phyloP scores from a whole-genome alignment of 176 grass and related monocot species.

The barley (Hordeum vulgare) region DNA sequence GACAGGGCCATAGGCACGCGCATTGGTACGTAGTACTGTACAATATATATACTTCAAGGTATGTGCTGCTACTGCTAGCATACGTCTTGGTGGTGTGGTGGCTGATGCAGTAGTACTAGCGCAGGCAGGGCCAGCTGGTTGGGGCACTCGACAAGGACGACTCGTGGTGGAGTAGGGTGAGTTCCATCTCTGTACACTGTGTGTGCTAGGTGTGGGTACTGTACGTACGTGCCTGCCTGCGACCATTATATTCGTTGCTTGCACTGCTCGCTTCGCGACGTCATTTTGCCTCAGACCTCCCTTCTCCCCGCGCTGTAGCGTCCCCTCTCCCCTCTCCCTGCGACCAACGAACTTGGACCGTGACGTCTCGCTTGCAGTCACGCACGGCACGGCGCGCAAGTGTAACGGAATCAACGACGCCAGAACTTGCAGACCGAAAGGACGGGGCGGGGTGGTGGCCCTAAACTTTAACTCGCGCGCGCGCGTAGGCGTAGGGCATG shows the following conservation, averaged over 20 bases:
- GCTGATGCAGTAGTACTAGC: neutral
- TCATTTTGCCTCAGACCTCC: neutral
- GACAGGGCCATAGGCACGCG: too few relatives aligned
- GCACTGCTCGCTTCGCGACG: neutral
- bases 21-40: too few relatives aligned
- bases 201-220: neutral
- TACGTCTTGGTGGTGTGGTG: neutral
- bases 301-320: neutral
- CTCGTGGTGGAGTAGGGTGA: neutral
- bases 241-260: constrained; percentile 14
- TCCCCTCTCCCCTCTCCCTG: neutral
- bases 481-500: neutral
- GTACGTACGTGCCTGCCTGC: neutral
- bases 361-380: neutral
- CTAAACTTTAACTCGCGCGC: neutral
- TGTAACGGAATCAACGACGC: neutral
- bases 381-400: neutral
- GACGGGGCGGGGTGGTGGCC: neutral
- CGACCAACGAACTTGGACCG: neutral
- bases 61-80: too few relatives aligned
- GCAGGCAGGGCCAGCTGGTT: neutral
- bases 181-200: neutral
- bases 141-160: constrained; percentile 2
- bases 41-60: too few relatives aligned
- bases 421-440: neutral